phyloP scores from a whole-genome alignment of 441 rosid genomes.

The Metrosideros polymorpha region DNA sequence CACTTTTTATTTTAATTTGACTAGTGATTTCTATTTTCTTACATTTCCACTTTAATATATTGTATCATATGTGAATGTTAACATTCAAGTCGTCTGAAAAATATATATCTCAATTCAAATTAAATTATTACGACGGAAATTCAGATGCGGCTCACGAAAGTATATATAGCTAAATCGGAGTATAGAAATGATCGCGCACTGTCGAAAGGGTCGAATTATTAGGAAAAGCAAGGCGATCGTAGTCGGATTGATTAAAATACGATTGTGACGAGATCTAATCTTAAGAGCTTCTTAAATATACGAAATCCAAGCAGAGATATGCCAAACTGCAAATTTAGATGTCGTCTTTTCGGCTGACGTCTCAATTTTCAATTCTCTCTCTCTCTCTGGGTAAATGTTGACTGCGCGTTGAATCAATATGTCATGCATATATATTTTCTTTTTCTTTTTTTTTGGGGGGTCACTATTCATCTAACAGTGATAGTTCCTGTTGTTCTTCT shows the following conservation, averaged over 20 bases:
- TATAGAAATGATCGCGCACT: fast-evolving
- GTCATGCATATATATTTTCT: not conserved
- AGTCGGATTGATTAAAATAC: fast-evolving
- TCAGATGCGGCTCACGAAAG: fast-evolving
- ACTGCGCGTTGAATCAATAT: not conserved
- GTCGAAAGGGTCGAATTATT: fast-evolving
- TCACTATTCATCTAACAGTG: not conserved
- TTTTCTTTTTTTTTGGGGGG: not conserved
- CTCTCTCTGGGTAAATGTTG: not conserved
- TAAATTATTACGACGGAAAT: fast-evolving
- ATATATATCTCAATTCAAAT: not conserved
- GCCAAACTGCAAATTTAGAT: not conserved
- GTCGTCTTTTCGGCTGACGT: not conserved
- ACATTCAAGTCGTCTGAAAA: too few species aligned
- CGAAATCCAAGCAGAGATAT: not conserved
- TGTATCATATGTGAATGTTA: not conserved
- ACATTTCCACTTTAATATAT: too few species aligned
- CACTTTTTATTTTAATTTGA: too few species aligned
- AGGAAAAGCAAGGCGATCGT: fast-evolving
- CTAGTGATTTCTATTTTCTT: too few species aligned
- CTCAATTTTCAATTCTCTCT: not conserved
- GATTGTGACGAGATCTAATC: too few species aligned
- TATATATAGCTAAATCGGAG: fast-evolving
- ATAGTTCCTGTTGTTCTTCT: not conserved
- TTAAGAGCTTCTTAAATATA: not conserved